Conservation (phyloP, 106 monocot genomes). For the Platanthera guangdongensis region DNA sequence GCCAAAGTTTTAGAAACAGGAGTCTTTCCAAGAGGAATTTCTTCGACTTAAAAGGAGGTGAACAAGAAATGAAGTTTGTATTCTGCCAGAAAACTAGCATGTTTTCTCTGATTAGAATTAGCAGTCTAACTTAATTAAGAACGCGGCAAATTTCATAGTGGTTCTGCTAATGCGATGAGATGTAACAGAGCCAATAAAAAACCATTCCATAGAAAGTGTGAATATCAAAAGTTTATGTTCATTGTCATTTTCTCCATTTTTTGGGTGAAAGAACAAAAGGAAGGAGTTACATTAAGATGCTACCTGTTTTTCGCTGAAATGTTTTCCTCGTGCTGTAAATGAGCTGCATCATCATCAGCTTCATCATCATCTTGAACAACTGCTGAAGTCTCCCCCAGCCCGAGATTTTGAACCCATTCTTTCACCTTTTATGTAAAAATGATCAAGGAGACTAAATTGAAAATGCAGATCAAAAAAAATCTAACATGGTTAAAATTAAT, state of each 20-base stretch:
- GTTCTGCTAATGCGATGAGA: background rate
- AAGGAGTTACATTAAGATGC: background rate
- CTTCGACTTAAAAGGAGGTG: background rate
- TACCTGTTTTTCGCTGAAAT: constrained; percentile 71
- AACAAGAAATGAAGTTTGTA: background rate
- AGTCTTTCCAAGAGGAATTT: background rate
- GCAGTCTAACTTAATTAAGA: background rate
- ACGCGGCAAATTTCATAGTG: background rate
- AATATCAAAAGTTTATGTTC: background rate
- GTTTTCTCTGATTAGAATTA: background rate
- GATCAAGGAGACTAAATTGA: background rate
- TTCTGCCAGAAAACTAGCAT: background rate
- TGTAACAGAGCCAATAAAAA: background rate
- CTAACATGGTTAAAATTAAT: too few relatives aligned
- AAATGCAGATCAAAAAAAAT: too few relatives aligned
- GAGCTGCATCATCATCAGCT: constrained; percentile 67
- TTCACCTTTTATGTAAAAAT: constrained; percentile 54
- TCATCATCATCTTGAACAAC: constrained; percentile 93
- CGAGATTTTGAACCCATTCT: constrained; percentile 97
- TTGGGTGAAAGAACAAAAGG: background rate
- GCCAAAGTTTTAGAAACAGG: background rate
- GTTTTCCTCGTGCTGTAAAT: constrained; percentile 59
- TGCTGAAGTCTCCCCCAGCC: constrained; percentile 60
- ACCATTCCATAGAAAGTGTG: background rate
- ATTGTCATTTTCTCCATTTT: background rate